A percentile compares a stretch with the other conserved stretches of the same genome.
phyloP scores from a whole-genome alignment of 129 eudicot species.

The Lactuca sativa region DNA sequence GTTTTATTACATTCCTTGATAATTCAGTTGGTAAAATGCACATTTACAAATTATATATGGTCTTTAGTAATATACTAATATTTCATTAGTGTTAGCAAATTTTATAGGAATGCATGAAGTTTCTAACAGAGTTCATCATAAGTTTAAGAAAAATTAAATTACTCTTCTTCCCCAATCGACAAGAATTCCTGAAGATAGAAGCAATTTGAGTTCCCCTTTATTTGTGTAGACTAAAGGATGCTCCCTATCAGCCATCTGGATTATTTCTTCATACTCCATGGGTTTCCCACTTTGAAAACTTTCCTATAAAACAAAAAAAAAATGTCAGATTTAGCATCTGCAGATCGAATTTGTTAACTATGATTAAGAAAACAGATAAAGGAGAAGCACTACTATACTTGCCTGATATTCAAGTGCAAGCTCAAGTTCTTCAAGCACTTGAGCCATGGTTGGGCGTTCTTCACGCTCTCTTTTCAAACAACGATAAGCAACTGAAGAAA shows the following conservation, averaged over 20 bases:
- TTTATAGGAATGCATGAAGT: neutral
- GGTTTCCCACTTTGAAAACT: slow-evolving; percentile 26
- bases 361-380: neutral
- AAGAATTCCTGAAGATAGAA: slow-evolving; percentile 22
- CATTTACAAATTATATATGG: too few species aligned
- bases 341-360: neutral
- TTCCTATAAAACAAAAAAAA: slow-evolving; percentile 3
- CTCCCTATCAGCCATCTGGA: slow-evolving; percentile 22
- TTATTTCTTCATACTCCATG: slow-evolving; percentile 29
- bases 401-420: slow-evolving; percentile 21
- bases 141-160: neutral
- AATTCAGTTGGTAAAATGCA: too few species aligned
- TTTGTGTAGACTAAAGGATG: slow-evolving; percentile 22
- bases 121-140: too few species aligned
- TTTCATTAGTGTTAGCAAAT: slow-evolving; percentile 4
- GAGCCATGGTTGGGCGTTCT: slow-evolving; percentile 25
- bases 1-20: too few species aligned
- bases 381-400: neutral
- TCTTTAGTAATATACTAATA: neutral
- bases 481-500: slow-evolving; percentile 8
- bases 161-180: slow-evolving; percentile 28
- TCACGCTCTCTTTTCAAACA: slow-evolving; percentile 21
- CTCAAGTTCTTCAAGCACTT: slow-evolving; percentile 21
- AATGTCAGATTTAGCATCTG: neutral
- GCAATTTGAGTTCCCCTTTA: slow-evolving; percentile 23